Conservation (phyloP, 257 asterid genomes). For the Rehmannia glutinosa region DNA sequence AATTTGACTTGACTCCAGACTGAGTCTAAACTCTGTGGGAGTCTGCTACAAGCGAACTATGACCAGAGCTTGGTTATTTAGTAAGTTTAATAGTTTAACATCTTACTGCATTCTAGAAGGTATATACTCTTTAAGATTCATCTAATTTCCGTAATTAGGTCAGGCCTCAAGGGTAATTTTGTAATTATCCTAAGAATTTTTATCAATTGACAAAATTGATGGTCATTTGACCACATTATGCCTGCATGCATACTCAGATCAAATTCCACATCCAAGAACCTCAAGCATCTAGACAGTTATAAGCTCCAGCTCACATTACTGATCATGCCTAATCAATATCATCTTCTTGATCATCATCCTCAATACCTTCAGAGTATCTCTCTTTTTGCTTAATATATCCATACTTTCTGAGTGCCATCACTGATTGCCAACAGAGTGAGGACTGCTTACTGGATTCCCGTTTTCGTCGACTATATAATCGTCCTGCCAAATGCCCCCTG, state of each 20-base stretch:
- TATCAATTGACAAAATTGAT: not conserved
- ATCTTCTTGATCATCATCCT: constrained; percentile 13
- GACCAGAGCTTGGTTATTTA: too few species aligned
- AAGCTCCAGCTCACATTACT: not conserved
- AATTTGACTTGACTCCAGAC: too few species aligned
- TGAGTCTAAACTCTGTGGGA: too few species aligned
- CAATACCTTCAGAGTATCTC: not conserved
- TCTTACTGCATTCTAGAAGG: not conserved
- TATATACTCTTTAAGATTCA: not conserved
- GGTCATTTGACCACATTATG: not conserved
- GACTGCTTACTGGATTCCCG: constrained; percentile 18
- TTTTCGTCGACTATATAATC: constrained; percentile 21
- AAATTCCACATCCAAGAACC: not conserved
- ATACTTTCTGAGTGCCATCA: constrained; percentile 34
- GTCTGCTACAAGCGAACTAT: too few species aligned
- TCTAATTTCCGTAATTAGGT: too few species aligned
- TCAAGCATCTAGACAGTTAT: not conserved
- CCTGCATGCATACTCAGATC: not conserved
- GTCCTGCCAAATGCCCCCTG: constrained; percentile 34
- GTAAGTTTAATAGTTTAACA: not conserved
- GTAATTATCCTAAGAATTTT: too few species aligned
- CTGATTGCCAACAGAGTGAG: constrained; percentile 28
- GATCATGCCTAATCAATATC: not conserved
- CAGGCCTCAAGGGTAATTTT: too few species aligned
- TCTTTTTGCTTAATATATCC: constrained; percentile 27